Conservation (phyloP, 108 stramenopile species). For the Asterionellopsis glacialis region DNA sequence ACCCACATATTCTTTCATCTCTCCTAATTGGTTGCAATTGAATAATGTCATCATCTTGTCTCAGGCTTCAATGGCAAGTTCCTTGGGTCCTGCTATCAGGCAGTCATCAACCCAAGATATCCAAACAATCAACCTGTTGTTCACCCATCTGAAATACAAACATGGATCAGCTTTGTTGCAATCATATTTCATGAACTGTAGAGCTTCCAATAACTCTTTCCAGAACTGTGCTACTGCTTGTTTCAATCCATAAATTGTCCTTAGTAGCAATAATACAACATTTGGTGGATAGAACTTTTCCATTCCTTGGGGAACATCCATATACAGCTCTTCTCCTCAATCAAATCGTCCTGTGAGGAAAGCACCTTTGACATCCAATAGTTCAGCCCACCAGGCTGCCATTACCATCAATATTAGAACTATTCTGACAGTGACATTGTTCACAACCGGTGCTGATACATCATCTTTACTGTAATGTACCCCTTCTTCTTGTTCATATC, state of each 20-base stretch:
- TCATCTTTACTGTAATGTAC: slow-evolving; percentile 21
- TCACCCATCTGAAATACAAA: slow-evolving; percentile 22
- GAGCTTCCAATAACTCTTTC: slow-evolving; percentile 6
- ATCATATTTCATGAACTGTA: neutral
- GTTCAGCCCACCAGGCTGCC: slow-evolving; percentile 17
- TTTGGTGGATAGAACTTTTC: slow-evolving; percentile 8
- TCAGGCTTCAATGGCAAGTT: slow-evolving; percentile 5
- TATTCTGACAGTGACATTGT: slow-evolving; percentile 17
- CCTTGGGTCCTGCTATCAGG: slow-evolving; percentile 7
- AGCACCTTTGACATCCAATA: slow-evolving; percentile 12
- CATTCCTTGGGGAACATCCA: slow-evolving; percentile 14
- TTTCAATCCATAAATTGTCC: slow-evolving; percentile 30
- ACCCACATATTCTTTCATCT: slow-evolving; percentile 38
- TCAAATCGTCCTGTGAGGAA: too few relatives aligned
- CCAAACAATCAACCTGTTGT: slow-evolving; percentile 14
- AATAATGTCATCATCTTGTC: slow-evolving; percentile 15
- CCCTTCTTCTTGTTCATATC: slow-evolving; percentile 27
- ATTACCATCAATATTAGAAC: slow-evolving; percentile 19
- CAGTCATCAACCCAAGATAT: slow-evolving; percentile 41
- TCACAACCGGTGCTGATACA: slow-evolving; percentile 28
- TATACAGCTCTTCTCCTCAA: slow-evolving; percentile 24
- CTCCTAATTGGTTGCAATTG: slow-evolving; percentile 23
- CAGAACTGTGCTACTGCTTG: slow-evolving; percentile 33
- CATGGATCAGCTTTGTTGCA: slow-evolving; percentile 25
- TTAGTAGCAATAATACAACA: slow-evolving; percentile 8